phyloP scores from a whole-genome alignment of 2,329 filamentous ascomycete genomes.

The Diaporthe citrichinensis region DNA sequence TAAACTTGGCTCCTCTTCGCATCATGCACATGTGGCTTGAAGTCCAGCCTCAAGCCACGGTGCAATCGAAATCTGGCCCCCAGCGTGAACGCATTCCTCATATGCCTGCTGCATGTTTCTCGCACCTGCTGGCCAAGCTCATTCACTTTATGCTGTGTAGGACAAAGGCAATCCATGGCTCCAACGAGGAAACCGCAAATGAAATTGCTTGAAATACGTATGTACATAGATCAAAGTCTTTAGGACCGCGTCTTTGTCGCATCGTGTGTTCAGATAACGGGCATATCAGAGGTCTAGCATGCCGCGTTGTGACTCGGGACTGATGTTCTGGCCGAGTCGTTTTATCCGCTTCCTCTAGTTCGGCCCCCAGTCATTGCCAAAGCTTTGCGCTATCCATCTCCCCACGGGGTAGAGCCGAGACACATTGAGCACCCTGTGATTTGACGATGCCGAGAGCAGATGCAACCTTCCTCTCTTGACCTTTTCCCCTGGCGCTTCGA shows the following conservation, averaged over 20 bases:
- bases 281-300: not conserved
- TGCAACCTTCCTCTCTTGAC: slow-evolving; percentile 23
- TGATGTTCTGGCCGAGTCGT: slow-evolving; percentile 5
- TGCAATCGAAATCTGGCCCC: not conserved
- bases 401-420: slow-evolving; percentile 26
- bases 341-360: not conserved
- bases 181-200: not conserved
- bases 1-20: slow-evolving; percentile 10
- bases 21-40: slow-evolving; percentile 23
- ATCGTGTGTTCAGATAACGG: not conserved
- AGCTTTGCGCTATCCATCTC: not conserved
- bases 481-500: slow-evolving; percentile 7
- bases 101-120: not conserved
- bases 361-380: not conserved
- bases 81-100: not conserved
- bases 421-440: not conserved
- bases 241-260: not conserved
- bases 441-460: not conserved
- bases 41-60: slow-evolving; percentile 7
- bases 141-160: not conserved
- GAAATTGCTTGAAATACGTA: not conserved
- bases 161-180: not conserved
- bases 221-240: no score
- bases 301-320: slow-evolving; percentile 7
- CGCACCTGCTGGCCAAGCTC: no score